Base-by-base conservation (phyloP, 2,329 filamentous ascomycete genomes). In the Penicillium sp. region DNA sequence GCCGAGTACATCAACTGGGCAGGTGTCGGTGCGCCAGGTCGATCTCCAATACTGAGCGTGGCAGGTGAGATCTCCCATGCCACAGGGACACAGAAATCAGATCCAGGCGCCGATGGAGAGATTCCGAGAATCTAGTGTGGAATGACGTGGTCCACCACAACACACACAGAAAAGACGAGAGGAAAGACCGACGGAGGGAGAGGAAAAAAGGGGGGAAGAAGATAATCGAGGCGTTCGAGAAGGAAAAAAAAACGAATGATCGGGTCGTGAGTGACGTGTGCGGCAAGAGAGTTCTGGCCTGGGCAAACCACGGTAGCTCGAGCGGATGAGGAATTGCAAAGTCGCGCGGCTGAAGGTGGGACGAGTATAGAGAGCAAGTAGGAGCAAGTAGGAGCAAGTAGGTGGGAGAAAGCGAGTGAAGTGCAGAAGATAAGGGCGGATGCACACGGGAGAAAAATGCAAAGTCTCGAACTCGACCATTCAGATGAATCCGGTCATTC, bases 231-330 rank as follows among this genome's bases (percentile, higher is more conserved):
- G 31, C 11, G 31, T 33, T 15, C 10, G 18, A 27, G 28, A 21
- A 17, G 8, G 13, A 8, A 26, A 39, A 18, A 27, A 27, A 21
- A 17, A 9, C 10, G 7, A 26, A 39, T 17, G 21, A 16, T 33
- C 20, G 18, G 41, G 21, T 23, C 20, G 19, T 6, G 33, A 45
- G 48, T 53, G 50, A 53, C 50, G 50, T 53, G 48, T 50, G 46
- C 35, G 39, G 38, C 33, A 43, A 42, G 27, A 43, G 27, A 32
- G 36, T 44, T 44, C 46, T 49, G 43, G 48, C 39, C 40, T 31
- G 21, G 20, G 15, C 15, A 14, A 39, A 39, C 43, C 43, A 48
- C 45, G 47, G 43, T 38, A 10, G 28, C 7, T 18, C 7, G 4
- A 11, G 9, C 15, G 7, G 10, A 17, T 19, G 15, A 15, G 14